Evolutionary conservation across 108 stramenopile species (phyloP), one percentile per base, ranked within the genome.

Genomic region (Skeletonema marinoi): DNA sequence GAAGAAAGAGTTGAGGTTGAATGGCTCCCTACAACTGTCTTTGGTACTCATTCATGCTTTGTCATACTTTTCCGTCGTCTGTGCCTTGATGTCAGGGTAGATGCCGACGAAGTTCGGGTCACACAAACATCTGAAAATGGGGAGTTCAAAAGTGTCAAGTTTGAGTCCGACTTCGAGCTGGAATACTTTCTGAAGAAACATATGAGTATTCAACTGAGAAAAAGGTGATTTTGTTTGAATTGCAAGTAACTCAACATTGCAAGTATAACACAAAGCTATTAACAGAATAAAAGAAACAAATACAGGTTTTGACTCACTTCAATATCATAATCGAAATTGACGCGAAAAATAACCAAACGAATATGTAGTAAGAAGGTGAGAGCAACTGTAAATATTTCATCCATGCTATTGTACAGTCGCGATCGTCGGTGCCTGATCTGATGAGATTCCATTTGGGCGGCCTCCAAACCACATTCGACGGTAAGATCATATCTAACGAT

Each of bases 1-100:
- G 42, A 68, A 16, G 72, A 70, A 12, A 65, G 69, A 65, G 56
- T 95, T 17, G 46, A 30, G 13, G 74, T 88, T 11, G 90, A 90
- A 56, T 95, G 94, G 94, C 71, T 93, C 21, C 75, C 91, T 16
- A 46, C 92, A 60, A 88, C 91, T 31, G 64, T 91, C n/a, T 95
- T 95, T 62, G 89, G 88, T 70, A 68, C 85, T 30, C 86, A 90
- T 25, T 88, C 89, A 51, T 86, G 83, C 41, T 92, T 95, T 60
- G 74, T 79, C 4, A 17, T 90, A 0, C 33, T 71, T 33, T 91
- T 87, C 65, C 69, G 58, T 6, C 54, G 73, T 2, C 36, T 82
- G 7, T 77, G 82, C 33, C 29, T 89, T 66, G 94, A 95, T 81
- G 82, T 84, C 16, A 70, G 50, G 39, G 87, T 95, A 60, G 68